Evolutionary conservation across 2,329 filamentous ascomycete genomes (phyloP), one percentile per base, ranked within the genome.

Genomic region (Diaporthe humulicola): DNA sequence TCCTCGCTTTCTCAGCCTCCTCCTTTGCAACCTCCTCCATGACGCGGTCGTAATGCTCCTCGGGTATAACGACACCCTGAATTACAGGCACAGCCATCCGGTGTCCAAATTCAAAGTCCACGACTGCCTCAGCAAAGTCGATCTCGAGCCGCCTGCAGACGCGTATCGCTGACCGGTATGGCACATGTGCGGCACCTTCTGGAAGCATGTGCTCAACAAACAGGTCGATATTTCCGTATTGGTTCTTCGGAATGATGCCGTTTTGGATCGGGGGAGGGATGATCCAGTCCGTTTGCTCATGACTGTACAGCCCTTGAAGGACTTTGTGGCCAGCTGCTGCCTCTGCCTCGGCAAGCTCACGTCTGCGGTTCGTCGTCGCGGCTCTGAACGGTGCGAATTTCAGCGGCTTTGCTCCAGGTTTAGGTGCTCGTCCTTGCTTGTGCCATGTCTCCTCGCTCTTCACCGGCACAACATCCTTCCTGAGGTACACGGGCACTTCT

Each of bases 361-460:
- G 91, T 79, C 95, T 94, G 30, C 97, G 90, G 70, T 95, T 95
- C 3, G 94, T 90, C 0, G 97, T 99, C 4, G 98, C 96, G 22
- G 95, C 97, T 56, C 97, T 93, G 81, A 97, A 95, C 0, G 96
- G 95, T 0, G 98, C 97, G 56, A 90, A 89, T 82, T 99, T 99
- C 75, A 98, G 85, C 0, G 97, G 94, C 66, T 91, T 85, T 77
- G 93, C 92, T 4, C 94, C 95, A 0, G 87, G 81, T 36, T 90
- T 89, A 4, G 97, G 92, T 36, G 92, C 93, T 15, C 96, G 91
- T 0, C 97, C 97, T 86, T 98, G 96, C 82, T 98, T 98, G 82
- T 98, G 97, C 97, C 97, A 99, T 1, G 95, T 98, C 82, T 99
- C 97, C 1, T 94, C 93, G 38, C 95, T 97, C 83, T 98, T 96